Conservation (phyloP, 2,329 filamentous ascomycete genomes). For the Daldinia eschscholtzii region DNA sequence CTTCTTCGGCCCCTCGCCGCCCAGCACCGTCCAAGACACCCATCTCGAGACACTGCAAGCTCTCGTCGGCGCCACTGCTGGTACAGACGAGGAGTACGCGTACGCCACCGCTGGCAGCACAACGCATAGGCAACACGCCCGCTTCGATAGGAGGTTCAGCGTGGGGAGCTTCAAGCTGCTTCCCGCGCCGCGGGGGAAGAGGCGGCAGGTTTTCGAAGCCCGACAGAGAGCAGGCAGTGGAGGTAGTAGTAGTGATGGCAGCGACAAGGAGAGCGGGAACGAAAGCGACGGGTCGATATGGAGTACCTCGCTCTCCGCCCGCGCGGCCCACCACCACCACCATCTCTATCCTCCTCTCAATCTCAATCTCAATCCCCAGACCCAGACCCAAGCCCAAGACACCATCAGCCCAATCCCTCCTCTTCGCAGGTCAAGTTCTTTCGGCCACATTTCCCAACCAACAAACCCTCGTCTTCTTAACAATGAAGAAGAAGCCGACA, state of each 20-base stretch:
- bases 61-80: background rate
- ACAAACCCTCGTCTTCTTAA: too few species aligned
- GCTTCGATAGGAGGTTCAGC: background rate
- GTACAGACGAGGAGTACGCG: background rate
- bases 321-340: background rate
- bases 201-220: background rate
- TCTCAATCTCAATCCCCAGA: background rate
- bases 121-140: background rate
- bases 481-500: background rate
- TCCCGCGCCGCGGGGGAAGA: slow-evolving; percentile 36
- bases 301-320: background rate
- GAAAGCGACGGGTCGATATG: background rate
- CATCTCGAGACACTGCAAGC: background rate
- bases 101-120: background rate
- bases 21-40: background rate
- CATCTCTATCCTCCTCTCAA: background rate
- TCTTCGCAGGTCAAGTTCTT: background rate
- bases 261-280: background rate
- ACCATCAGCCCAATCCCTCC: background rate
- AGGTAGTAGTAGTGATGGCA: background rate
- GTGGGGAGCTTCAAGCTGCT: slow-evolving; percentile 41
- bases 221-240: background rate
- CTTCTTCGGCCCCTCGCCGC: slow-evolving; percentile 29
- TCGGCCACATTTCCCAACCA: background rate
- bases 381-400: background rate